Percentiles rank a stretch among this genome's conserved stretches.
phyloP scores from a whole-genome alignment of 2,329 filamentous ascomycete species.

The Aspergillus novofumigatus region DNA sequence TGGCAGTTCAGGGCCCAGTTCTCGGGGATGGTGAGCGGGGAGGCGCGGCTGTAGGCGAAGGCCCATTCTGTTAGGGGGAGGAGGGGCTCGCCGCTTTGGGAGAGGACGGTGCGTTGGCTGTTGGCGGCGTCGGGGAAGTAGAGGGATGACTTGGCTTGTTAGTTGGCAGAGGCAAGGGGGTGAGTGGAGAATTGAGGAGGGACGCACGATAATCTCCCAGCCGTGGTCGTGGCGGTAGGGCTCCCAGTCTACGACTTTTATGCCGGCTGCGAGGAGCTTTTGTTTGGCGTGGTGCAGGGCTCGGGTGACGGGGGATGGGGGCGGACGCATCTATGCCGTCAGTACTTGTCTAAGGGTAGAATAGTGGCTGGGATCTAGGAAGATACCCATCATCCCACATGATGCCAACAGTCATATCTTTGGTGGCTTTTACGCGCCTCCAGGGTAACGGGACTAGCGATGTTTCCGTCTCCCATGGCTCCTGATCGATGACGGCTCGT shows the following conservation, averaged over 20 bases:
- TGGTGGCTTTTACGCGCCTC: constrained; percentile 23
- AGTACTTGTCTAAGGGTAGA: background rate
- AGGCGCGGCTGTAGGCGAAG: constrained; percentile 20
- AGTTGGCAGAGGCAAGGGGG: background rate
- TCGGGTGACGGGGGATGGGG: constrained; percentile 64
- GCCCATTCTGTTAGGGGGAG: constrained; percentile 43
- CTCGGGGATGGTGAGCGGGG: constrained; percentile 24
- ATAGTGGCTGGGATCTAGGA: background rate
- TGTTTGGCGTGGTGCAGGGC: constrained; percentile 20
- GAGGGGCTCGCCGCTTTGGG: constrained; percentile 42
- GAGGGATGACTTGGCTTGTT: constrained; percentile 32
- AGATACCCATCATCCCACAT: constrained; percentile 58
- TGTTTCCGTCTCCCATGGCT: constrained; percentile 43
- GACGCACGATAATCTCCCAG: constrained; percentile 32
- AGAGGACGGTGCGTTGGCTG: constrained; percentile 29
- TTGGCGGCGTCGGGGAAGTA: constrained; percentile 48
- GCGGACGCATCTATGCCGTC: constrained; percentile 44
- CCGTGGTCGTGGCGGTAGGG: constrained; percentile 31
- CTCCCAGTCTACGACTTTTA: constrained; percentile 39
- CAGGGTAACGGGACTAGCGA: constrained; percentile 40
- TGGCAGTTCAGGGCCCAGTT: constrained; percentile 24
- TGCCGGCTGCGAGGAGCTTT: constrained; percentile 40
- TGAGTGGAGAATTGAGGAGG: background rate
- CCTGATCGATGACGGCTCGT: constrained; percentile 33
- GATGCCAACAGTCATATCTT: constrained; percentile 48